Evolutionary conservation across 208 protist species (phyloP).

Genomic region (Wallacemonas sp.): DNA sequence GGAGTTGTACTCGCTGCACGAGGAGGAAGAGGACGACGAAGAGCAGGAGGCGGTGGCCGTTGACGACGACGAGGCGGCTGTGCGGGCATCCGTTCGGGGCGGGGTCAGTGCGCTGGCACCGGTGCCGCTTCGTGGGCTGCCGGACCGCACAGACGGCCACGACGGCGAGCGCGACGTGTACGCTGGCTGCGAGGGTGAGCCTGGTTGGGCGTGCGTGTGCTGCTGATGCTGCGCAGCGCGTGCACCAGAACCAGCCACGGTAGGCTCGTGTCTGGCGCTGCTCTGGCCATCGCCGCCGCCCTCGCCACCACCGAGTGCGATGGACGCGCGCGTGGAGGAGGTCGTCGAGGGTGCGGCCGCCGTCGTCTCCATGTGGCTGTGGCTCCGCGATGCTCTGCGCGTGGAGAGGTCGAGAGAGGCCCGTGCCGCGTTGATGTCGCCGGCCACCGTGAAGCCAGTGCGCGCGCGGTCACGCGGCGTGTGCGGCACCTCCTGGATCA

Average conservation of each 20-base stretch:
- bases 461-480: conserved; percentile 5
- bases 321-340: background rate
- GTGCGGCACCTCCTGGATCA: background rate
- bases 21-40: background rate
- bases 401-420: background rate
- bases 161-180: conserved; percentile 1
- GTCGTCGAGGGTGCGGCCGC: background rate
- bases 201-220: background rate
- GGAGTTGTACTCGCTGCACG: conserved; percentile 44
- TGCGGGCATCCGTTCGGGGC: no score
- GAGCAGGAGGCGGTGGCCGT: no score
- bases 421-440: background rate
- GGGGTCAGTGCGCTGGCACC: no score
- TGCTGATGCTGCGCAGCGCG: conserved; percentile 9
- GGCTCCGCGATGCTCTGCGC: background rate
- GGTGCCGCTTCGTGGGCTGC: background rate
- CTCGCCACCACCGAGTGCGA: background rate
- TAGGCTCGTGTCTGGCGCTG: background rate
- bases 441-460: conserved; percentile 7
- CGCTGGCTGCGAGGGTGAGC: background rate
- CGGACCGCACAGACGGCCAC: background rate
- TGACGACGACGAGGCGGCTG: background rate
- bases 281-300: no score
- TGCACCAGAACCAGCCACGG: background rate
- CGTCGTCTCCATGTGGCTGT: background rate